Conservation (phyloP, 2,329 filamentous ascomycete species). For the Claviceps cyperi region DNA sequence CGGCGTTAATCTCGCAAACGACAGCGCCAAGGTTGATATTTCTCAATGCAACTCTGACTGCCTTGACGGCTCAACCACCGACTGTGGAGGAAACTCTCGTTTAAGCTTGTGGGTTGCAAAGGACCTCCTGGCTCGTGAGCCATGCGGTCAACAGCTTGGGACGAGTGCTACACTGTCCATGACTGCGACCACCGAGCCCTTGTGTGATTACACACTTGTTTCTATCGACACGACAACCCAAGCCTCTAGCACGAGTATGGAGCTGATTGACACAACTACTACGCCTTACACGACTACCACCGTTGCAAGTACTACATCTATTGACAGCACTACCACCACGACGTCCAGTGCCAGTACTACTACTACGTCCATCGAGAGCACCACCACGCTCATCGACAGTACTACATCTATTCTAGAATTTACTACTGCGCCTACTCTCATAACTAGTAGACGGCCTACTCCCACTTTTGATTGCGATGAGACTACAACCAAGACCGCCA, state of each 20-base stretch:
- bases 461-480: no score
- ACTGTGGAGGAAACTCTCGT: conserved; percentile 28
- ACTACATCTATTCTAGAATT: not conserved
- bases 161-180: conserved; percentile 13
- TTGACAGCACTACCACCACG: no score
- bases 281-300: no score
- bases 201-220: conserved; percentile 5
- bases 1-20: conserved; percentile 37
- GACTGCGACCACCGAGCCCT: conserved; percentile 3
- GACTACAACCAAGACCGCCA: conserved; percentile 15
- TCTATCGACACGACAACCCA: not conserved
- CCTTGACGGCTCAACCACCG: conserved; percentile 28
- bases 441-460: not conserved
- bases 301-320: no score
- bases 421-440: not conserved
- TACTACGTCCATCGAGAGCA: no score
- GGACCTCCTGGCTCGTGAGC: conserved; percentile 34
- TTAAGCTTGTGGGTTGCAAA: conserved; percentile 33
- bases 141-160: conserved; percentile 26
- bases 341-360: no score
- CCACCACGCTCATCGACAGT: not conserved
- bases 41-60: conserved; percentile 36
- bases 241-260: no score
- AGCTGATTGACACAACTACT: no score
- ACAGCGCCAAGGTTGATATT: conserved; percentile 21